phyloP scores from a whole-genome alignment of 257 asterid genomes.

The Solanum sitiens region DNA sequence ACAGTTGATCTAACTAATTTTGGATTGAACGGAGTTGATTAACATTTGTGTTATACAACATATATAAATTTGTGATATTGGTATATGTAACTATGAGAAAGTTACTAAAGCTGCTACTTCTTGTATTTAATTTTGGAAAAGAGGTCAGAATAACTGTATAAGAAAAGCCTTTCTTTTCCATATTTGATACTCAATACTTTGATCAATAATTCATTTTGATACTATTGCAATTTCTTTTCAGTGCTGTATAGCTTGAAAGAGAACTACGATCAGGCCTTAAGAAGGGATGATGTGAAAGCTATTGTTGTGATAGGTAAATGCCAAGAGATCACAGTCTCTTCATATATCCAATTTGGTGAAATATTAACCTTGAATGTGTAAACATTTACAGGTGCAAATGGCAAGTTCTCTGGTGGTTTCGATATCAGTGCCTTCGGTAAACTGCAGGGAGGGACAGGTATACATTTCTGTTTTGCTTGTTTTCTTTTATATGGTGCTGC shows the following conservation, averaged over 20 bases:
- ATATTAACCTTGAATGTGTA: not conserved
- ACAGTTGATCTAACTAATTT: not conserved
- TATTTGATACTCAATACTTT: not conserved
- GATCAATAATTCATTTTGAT: not conserved
- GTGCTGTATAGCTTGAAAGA: conserved; percentile 90
- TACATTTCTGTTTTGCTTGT: not conserved
- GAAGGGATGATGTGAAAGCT: conserved; percentile 87
- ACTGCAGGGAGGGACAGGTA: conserved; percentile 71
- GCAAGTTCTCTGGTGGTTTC: conserved; percentile 96
- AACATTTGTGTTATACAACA: not conserved
- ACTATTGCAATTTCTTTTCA: conserved; percentile 10
- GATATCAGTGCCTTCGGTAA: conserved; percentile 75
- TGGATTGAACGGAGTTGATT: not conserved
- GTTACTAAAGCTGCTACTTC: not conserved
- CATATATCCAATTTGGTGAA: not conserved
- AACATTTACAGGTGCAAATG: conserved; percentile 62
- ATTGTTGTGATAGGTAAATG: conserved; percentile 68
- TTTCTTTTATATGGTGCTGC: not conserved
- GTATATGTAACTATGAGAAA: not conserved
- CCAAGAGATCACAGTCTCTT: not conserved
- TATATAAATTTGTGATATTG: not conserved
- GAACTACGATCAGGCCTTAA: conserved; percentile 64
- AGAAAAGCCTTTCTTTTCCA: not conserved
- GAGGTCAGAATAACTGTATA: not conserved
- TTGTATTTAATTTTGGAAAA: not conserved